A percentile compares a stretch with the other conserved stretches of the same genome.
Evolutionary conservation across 345 rosid genomes (phyloP).

Genomic region (Eucalyptus regnans): DNA sequence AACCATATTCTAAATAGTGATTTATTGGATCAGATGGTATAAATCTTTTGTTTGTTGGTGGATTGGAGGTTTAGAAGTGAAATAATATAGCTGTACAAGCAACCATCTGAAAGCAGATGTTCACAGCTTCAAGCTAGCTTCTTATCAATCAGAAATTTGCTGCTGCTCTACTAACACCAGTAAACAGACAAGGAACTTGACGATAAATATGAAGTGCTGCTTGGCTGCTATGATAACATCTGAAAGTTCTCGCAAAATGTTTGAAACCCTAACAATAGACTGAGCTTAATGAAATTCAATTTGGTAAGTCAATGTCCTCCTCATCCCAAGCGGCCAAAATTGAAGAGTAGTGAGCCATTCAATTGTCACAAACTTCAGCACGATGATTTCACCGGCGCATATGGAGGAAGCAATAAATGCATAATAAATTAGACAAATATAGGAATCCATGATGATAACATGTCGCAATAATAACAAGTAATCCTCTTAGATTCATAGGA

Average conservation of each 20-base stretch:
- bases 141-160: background rate
- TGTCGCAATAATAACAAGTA: background rate
- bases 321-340: background rate
- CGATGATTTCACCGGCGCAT: background rate
- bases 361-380: background rate
- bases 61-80: background rate
- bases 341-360: background rate
- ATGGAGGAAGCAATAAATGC: background rate
- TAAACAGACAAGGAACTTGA: background rate
- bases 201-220: background rate
- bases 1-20: background rate
- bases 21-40: too few relatives aligned
- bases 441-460: background rate
- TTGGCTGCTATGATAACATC: background rate
- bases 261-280: background rate
- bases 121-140: background rate
- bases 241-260: background rate
- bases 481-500: background rate
- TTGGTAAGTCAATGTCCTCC: background rate
- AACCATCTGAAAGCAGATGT: background rate
- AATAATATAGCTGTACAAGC: background rate
- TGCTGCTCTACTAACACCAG: background rate
- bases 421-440: background rate
- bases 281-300: background rate
- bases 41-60: too few relatives aligned